A percentile compares a stretch with the other conserved stretches of the same genome.
phyloP scores from a whole-genome alignment of 495 filamentous ascomycete genomes.

The Pyrenula aspistea region DNA sequence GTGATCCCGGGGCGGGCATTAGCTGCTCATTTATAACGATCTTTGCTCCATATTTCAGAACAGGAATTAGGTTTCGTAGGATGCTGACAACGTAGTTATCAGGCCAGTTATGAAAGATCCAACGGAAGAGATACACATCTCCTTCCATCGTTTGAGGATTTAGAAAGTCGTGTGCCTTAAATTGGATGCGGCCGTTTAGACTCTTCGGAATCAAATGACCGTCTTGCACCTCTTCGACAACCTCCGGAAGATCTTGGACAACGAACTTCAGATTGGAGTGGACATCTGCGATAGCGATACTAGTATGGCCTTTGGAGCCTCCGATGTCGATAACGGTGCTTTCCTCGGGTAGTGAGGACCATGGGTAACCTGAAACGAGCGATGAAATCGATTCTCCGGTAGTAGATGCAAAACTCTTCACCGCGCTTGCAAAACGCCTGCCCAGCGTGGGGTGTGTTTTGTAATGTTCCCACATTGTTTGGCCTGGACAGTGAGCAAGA shows the following conservation, averaged over 20 bases:
- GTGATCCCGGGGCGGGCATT: neutral
- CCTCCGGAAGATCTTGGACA: slow-evolving; percentile 14
- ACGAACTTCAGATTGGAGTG: slow-evolving; percentile 17
- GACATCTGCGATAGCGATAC: slow-evolving; percentile 15
- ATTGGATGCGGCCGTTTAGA: neutral
- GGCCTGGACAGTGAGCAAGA: slow-evolving; percentile 6
- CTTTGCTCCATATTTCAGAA: slow-evolving; percentile 16
- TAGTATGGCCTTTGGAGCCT: slow-evolving; percentile 15
- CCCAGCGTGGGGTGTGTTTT: slow-evolving; percentile 31
- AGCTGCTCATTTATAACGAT: neutral
- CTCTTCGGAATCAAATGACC: slow-evolving; percentile 13
- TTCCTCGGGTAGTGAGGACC: neutral
- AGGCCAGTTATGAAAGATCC: slow-evolving; percentile 35
- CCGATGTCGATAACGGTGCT: slow-evolving; percentile 7
- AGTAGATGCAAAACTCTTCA: slow-evolving; percentile 34
- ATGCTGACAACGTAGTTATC: slow-evolving; percentile 26
- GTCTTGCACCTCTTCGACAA: neutral
- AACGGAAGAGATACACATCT: slow-evolving; percentile 38
- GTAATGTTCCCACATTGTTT: slow-evolving; percentile 23
- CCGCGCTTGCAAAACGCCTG: slow-evolving; percentile 37
- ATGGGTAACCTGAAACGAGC: neutral
- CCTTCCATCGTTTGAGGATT: slow-evolving; percentile 29
- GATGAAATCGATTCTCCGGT: neutral
- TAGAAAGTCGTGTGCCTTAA: slow-evolving; percentile 42
- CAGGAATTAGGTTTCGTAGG: slow-evolving; percentile 22